These are phyloP conservation scores for Lecanoromycetidae sp. DNA, from an alignment of 2,329 filamentous ascomycete genomes.

Conservation along the genomic window DNA sequence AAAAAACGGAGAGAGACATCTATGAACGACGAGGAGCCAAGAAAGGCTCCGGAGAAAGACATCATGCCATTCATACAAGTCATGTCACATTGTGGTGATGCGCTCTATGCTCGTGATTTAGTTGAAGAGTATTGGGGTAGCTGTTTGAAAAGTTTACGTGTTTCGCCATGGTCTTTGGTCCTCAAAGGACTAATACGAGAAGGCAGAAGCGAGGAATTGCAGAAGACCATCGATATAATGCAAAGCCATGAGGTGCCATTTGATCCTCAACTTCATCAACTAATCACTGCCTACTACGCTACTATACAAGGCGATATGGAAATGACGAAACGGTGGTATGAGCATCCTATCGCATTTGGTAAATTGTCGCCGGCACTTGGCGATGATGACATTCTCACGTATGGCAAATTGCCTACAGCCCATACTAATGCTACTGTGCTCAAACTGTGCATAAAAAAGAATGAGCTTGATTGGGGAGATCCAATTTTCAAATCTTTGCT, in stretches of 20 bases:
- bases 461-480: conserved; percentile 50
- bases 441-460: conserved; percentile 47
- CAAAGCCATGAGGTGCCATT: conserved; percentile 37
- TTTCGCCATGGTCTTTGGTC: conserved; percentile 37
- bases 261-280: conserved; percentile 35
- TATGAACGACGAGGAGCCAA: conserved; percentile 20
- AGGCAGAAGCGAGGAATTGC: conserved; percentile 45
- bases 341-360: conserved; percentile 37
- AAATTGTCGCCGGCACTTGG: conserved; percentile 34
- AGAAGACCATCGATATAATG: conserved; percentile 43
- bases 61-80: conserved; percentile 38
- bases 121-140: conserved; percentile 32
- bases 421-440: conserved; percentile 45
- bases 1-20: conserved; percentile 18
- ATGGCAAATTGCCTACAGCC: conserved; percentile 31
- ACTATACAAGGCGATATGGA: conserved; percentile 39
- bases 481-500: conserved; percentile 42
- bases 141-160: conserved; percentile 21
- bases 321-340: conserved; percentile 58
- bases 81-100: conserved; percentile 43
- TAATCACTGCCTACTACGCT: conserved; percentile 53
- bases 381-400: conserved; percentile 42
- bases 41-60: conserved; percentile 21
- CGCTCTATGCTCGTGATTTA: conserved; percentile 41
- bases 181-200: conserved; percentile 52